Evolutionary conservation across 208 protist genomes (phyloP).

Genomic region (Leishmania gerbilli): DNA sequence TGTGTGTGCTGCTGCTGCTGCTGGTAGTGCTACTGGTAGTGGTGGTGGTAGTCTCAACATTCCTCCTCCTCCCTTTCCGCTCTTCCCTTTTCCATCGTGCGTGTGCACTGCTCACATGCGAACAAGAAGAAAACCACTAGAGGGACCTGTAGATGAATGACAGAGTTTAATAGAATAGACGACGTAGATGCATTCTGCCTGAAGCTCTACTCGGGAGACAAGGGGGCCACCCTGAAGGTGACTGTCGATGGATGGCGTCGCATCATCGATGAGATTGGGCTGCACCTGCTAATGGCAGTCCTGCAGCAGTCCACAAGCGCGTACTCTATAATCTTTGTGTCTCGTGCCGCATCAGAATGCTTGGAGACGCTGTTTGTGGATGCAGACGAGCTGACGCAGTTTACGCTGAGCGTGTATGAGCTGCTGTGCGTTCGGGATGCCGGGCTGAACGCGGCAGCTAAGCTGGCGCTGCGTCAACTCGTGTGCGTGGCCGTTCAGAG

Average conservation of each 20-base stretch:
- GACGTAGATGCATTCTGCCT: constrained; percentile 42
- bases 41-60: not conserved
- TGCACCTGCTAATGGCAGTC: constrained; percentile 25
- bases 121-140: not conserved
- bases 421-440: constrained; percentile 20
- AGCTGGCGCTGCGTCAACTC: constrained; percentile 28
- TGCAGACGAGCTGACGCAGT: constrained; percentile 30
- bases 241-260: constrained; percentile 28
- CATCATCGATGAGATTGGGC: constrained; percentile 31
- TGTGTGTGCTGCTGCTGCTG: not conserved
- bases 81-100: not conserved
- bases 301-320: constrained; percentile 40
- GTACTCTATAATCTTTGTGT: constrained; percentile 65
- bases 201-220: constrained; percentile 42
- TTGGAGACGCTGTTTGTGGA: constrained; percentile 34
- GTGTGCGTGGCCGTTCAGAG: constrained; percentile 30
- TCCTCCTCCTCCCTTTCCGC: not conserved
- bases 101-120: not conserved
- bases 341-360: constrained; percentile 41
- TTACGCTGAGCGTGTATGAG: constrained; percentile 27
- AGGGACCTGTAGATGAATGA: constrained; percentile 34
- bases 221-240: constrained; percentile 34
- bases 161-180: constrained; percentile 47
- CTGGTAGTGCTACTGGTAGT: not conserved
- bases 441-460: constrained; percentile 28